Base-by-base conservation (phyloP, 768 basidiomycete genomes). In the Plicaturopsis crispa region DNA sequence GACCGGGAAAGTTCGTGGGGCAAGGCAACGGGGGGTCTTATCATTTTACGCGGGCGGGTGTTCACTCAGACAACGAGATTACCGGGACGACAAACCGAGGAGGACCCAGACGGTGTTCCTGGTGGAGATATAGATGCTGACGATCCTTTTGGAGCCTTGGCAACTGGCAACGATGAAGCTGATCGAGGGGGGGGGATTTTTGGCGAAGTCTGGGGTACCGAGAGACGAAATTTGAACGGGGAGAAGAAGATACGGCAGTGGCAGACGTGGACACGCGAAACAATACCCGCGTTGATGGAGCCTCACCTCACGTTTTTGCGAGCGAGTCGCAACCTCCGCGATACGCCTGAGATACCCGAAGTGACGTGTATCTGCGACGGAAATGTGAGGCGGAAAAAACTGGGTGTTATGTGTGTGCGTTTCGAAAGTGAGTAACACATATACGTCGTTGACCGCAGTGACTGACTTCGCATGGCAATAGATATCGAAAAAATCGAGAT, bases 401-500 rank as follows among this genome's bases (percentile, higher is more conserved):
- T 28, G 8, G 14, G 14, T 28, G 26, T 28, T 8, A 28, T 14
- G 10, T 28, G 26, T 14, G 26, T 28, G 8, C 14, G 8, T 28
- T 28, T 28, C 14, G 26, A 28, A 28, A 8, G 14, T 28, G 26
- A 28, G 26, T 28, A 14, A 8, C 26, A 8, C 26, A 14, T 14
- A 8, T 8, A 14, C 8, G 14, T 28, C 10, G 26, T 28, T 28
- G 26, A 28, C n/a, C n/a, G n/a, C 26, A 28, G 10, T 28, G 8
- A 14, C 26, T 28, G 14, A 28, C 14, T 8, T 28, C 8, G 14
- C 14, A 28, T 14, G 8, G 12, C n/a, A n/a, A n/a, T 28, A 46
- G 45, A 17, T 18, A 22, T 46, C 26, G 38, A 46, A 39, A 31
- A 38, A 11, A 37, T 44, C 1, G 7, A 12, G 6, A 44, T 47